These are phyloP conservation scores for Lactifluus piperatus DNA, from an alignment of 768 basidiomycete species.

Conservation along the genomic window DNA sequence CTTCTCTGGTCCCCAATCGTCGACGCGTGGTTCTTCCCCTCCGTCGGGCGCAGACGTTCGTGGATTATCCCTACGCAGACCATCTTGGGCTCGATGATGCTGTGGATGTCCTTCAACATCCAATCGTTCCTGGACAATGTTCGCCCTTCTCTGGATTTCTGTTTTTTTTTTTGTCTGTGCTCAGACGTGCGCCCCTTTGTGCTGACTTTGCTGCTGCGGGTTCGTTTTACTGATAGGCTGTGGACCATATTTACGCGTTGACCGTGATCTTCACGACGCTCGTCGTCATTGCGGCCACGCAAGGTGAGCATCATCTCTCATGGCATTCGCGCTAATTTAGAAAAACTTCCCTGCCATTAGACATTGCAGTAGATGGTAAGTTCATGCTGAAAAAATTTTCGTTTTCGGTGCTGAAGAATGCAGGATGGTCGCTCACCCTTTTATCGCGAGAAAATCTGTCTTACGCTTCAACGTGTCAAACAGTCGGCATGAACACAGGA, in stretches of 20 bases:
- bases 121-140: constrained; percentile 75
- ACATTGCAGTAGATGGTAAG: constrained; percentile 95
- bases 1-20: constrained; percentile 96
- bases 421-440: constrained; percentile 73
- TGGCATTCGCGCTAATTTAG: constrained; percentile 7
- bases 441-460: constrained; percentile 91
- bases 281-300: constrained; percentile 95
- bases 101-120: constrained; percentile 66
- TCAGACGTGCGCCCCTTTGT: not conserved
- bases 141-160: constrained; percentile 24
- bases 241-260: constrained; percentile 65
- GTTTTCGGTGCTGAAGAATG: constrained; percentile 24
- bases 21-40: constrained; percentile 76
- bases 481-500: constrained; percentile 91
- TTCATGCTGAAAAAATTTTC: constrained; percentile 24
- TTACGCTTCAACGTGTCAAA: constrained; percentile 96
- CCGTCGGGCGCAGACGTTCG: constrained; percentile 85
- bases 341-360: constrained; percentile 38
- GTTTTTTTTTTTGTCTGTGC: not conserved
- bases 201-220: constrained; percentile 1
- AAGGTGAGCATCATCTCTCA: constrained; percentile 48
- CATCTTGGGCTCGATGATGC: constrained; percentile 76
- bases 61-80: constrained; percentile 99
- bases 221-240: constrained; percentile 46
- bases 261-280: constrained; percentile 85